phyloP scores from a whole-genome alignment of 2,329 filamentous ascomycete genomes.

The Neoscytalidium dimidiatum region DNA sequence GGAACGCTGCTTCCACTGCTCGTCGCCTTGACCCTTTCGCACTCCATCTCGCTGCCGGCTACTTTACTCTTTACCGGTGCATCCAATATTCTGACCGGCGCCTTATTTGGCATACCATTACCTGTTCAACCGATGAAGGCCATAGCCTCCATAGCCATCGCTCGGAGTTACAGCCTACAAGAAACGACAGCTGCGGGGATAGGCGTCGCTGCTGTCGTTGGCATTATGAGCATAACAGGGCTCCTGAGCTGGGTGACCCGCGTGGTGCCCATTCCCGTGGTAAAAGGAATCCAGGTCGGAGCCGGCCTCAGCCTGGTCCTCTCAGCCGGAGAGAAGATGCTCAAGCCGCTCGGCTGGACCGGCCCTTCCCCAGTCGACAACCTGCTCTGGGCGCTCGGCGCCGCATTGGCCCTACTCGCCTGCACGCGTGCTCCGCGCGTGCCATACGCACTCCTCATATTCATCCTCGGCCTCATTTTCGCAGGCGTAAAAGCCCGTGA shows the following conservation, averaged over 20 bases:
- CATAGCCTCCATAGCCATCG: conserved; percentile 87
- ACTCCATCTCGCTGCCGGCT: conserved; percentile 76
- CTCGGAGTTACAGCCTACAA: conserved; percentile 63
- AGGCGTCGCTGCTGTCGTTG: conserved; percentile 72
- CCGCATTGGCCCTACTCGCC: conserved; percentile 70
- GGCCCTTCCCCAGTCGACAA: conserved; percentile 72
- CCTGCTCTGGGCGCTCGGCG: conserved; percentile 71
- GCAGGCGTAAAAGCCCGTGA: conserved; percentile 47
- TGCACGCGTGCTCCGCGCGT: conserved; percentile 66
- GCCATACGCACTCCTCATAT: conserved; percentile 77
- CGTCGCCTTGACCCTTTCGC: conserved; percentile 77
- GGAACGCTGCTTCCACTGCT: conserved; percentile 88
- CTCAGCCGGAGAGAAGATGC: conserved; percentile 69
- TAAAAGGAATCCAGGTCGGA: conserved; percentile 94
- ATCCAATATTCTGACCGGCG: conserved; percentile 81
- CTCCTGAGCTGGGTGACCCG: conserved; percentile 72
- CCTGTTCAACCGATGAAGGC: conserved; percentile 91
- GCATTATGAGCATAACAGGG: conserved; percentile 77
- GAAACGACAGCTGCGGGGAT: conserved; percentile 82
- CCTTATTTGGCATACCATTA: conserved; percentile 82
- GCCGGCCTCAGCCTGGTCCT: conserved; percentile 83
- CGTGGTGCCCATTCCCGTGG: conserved; percentile 80
- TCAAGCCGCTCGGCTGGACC: conserved; percentile 70
- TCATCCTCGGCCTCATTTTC: conserved; percentile 67
- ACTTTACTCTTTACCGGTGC: conserved; percentile 87